Evolutionary conservation across 768 basidiomycete species (phyloP), one percentile per base, ranked within the genome.

Genomic region (Naganishia kalamii): DNA sequence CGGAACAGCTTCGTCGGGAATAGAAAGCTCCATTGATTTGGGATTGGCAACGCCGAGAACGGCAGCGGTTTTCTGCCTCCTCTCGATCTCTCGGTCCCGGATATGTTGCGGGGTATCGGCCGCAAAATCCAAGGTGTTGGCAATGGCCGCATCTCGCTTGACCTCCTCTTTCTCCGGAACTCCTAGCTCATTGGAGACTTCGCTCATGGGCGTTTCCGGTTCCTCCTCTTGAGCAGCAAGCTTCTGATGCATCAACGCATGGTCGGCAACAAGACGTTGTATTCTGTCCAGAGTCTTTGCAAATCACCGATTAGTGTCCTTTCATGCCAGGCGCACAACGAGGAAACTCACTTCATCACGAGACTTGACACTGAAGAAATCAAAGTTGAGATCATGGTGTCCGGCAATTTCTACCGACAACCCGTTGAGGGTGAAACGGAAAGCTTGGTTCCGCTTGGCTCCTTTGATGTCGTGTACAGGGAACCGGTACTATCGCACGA

Each of bases 341-440:
- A 21, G 63, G 33, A 32, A 57, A 27, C 61, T 67, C 46, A 69
- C 83, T 63, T 85, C 81, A 60, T 84, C 82, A 25, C 85, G 75
- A 4, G 76, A 63, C 1, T 75, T 73, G 17, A 70, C 67, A 0
- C 76, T 78, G 70, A 79, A 80, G 74, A 87, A 86, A 25, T 82
- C 79, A 65, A 87, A 81, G n/a, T 75, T 76, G 27, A 85, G 68
- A 59, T 82, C 80, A 2, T 75, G 63, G 50, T 81, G 81, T n/a
- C 82, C 83, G 32, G 81, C 78, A 11, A 85, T 76, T 51, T 81
- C 76, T 12, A 86, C 68, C 6, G 77, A 70, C 52, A 85, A 69
- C 6, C 82, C 83, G 65, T 68, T 67, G 60, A 70, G 68, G 19
- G 68, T 63, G 17, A 72, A 69, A n/a, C 72, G 64, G 6, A 65